Evolutionary conservation across 2,329 filamentous ascomycete genomes (phyloP).

Genomic region (Fusarium citri): DNA sequence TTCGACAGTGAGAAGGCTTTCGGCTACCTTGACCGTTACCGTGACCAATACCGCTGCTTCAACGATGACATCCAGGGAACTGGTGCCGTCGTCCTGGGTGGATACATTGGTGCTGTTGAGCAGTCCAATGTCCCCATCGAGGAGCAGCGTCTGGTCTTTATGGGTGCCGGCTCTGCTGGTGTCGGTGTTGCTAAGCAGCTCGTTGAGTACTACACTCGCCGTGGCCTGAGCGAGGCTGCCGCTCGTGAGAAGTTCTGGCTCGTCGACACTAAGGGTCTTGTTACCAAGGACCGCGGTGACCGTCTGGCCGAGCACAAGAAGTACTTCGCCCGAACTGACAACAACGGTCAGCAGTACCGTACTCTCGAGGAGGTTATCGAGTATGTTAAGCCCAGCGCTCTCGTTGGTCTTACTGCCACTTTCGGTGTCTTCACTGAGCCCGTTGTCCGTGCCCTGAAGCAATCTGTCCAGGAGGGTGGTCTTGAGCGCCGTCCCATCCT

Average conservation of each 20-base stretch:
- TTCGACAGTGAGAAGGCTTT: slow-evolving; percentile 95
- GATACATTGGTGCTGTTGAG: slow-evolving; percentile 82
- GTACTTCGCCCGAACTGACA: slow-evolving; percentile 74
- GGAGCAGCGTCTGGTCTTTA: slow-evolving; percentile 95
- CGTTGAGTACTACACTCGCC: slow-evolving; percentile 94
- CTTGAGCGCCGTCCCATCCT: slow-evolving; percentile 85
- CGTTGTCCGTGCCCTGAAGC: slow-evolving; percentile 78
- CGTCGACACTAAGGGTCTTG: slow-evolving; percentile 95
- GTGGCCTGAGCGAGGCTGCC: slow-evolving; percentile 87
- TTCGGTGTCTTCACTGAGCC: slow-evolving; percentile 93
- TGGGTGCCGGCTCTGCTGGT: slow-evolving; percentile 94
- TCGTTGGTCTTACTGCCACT: slow-evolving; percentile 94
- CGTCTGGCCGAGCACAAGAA: slow-evolving; percentile 91
- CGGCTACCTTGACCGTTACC: slow-evolving; percentile 90
- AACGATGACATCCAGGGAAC: slow-evolving; percentile 99
- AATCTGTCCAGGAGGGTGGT: slow-evolving; percentile 70
- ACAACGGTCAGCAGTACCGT: slow-evolving; percentile 76
- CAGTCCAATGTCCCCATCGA: slow-evolving; percentile 85
- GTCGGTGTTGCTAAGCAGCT: slow-evolving; percentile 98
- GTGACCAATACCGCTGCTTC: slow-evolving; percentile 91
- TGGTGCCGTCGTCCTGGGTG: slow-evolving; percentile 91
- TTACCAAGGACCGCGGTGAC: slow-evolving; percentile 92
- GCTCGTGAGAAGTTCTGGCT: slow-evolving; percentile 96
- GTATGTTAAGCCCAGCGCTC: slow-evolving; percentile 92
- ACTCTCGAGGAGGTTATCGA: slow-evolving; percentile 91